Base-by-base conservation (phyloP, 1,139 yeast species). In the Torulaspora pretoriensis region DNA sequence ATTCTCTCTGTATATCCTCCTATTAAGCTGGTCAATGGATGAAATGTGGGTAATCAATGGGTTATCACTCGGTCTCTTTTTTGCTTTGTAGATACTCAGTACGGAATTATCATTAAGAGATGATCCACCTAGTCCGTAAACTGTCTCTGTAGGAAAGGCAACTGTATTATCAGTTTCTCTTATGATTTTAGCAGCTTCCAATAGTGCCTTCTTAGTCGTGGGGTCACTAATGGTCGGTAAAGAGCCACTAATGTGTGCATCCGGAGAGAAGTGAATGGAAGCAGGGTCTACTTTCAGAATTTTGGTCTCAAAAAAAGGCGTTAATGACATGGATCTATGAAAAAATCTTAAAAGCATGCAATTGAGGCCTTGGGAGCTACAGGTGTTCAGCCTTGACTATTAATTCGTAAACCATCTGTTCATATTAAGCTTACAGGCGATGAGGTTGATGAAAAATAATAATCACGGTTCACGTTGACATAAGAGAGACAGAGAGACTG, bases 131-230 rank as follows among this genome's bases (percentile, higher is more conserved):
- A 92, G 72, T 0, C 98, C 98, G 62, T 92, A 92, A 0, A 92
- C 98, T 0, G 98, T 92, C 61, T 92, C 98, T 0, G 98, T 88
- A 2, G 98, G 98, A 59, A 92, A 90, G 0, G 94, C 97, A 12
- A 92, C 89, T 0, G 82, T 88, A 24, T 78, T 69, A 28, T 71
- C 63, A 0, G 86, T 71, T 2, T 65, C 63, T 13, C 69, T 65
- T 8, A 87, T 65, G 25, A 81, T 71, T 2, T 66, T 52, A 0
- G 90, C 84, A 3, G 95, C 96, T 26, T 70, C 64, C 8, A 65
- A 48, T 2, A 88, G 65, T 49, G 78, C 77, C 6, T 52, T 46
- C 49, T 69, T 66, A 0, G 94, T 81, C 35, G 63, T 67, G 9
- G 68, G 54, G 56, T 82, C 86, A 0, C 70, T 54, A n/a, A 84